A percentile compares a stretch with the other conserved stretches of the same genome.
Conservation (phyloP, 169 alveolate genomes). For the Eimeria falciformis region DNA sequence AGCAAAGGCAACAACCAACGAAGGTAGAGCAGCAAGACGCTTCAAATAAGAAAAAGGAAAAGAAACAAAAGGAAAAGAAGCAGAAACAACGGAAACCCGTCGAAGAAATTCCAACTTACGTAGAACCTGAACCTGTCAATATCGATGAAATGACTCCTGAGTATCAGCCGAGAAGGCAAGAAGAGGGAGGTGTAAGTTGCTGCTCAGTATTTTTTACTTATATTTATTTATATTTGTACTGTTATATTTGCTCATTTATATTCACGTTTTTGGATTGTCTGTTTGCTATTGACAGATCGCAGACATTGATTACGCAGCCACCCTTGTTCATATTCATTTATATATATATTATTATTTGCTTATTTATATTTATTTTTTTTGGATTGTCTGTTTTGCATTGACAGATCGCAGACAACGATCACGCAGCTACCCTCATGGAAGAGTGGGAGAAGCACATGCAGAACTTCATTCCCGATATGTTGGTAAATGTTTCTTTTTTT, state of each 20-base stretch:
- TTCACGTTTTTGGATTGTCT: neutral
- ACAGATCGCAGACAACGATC: conserved; percentile 3
- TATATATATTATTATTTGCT: neutral
- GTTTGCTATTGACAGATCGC: neutral
- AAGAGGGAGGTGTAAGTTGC: conserved; percentile 3
- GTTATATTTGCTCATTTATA: no score
- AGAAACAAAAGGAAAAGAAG: neutral
- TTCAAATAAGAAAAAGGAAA: neutral
- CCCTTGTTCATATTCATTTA: no score
- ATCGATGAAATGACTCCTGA: conserved; percentile 22
- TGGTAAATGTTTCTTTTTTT: no score
- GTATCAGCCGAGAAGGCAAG: conserved; percentile 19
- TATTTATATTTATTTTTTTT: neutral
- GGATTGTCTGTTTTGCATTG: neutral
- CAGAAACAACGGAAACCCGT: neutral
- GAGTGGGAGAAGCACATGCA: conserved; percentile 86
- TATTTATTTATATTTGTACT: no score
- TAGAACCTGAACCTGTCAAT: neutral
- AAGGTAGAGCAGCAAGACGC: conserved; percentile 9
- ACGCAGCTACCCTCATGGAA: conserved; percentile 74
- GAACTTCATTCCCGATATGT: conserved; percentile 84
- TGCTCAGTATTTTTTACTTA: neutral
- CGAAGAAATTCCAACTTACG: neutral
- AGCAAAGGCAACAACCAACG: conserved; percentile 2
- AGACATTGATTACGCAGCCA: no score